Evolutionary conservation across 371 early-diverging fungal species (phyloP), one percentile per base, ranked within the genome.

Genomic region (Batkoa obscura): DNA sequence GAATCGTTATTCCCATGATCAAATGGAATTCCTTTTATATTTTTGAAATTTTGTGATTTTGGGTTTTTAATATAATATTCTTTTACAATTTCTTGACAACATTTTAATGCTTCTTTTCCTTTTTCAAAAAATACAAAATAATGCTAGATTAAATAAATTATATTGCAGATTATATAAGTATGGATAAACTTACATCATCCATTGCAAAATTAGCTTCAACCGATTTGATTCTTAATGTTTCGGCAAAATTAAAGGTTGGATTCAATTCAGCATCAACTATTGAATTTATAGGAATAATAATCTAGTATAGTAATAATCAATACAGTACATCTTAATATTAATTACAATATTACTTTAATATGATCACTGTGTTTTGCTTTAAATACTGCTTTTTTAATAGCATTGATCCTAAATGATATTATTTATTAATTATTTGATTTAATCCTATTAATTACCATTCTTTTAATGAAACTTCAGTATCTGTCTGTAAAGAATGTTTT

Each of bases 61-160:
- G 45, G 15, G 45, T 13, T 12, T 5, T 23, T 45, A 15, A 13
- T 15, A 5, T 45, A 23, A 15, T 45, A 45, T 13, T 45, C 23
- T 23, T 45, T 45, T 45, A 45, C 23, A 23, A 45, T 45, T 13
- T 45, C 45, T 45, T 45, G 45, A 45, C 45, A 45, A 15, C 35
- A 54, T 0, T 59, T 59, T 47, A 68, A 68, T 0, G 78, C 70
- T 30, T 52, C 56, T 15, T 70, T 62, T 34, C 74, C 71, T 56
- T 80, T 70, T 4, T 67, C 56, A 38, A 81, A 83, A 66, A 78
- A 84, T 2, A 81, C 73, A 62, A 84, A 84, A 47, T 75, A 79
- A 50, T 81, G 83, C 80, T 80, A 64, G 15, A 50, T 0, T 38
- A 12, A 35, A 36, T 37, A 1, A 34, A 34, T 43, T 43, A 34